phyloP scores from a whole-genome alignment of 306 rosid species.

The Ceratonia siliqua region DNA sequence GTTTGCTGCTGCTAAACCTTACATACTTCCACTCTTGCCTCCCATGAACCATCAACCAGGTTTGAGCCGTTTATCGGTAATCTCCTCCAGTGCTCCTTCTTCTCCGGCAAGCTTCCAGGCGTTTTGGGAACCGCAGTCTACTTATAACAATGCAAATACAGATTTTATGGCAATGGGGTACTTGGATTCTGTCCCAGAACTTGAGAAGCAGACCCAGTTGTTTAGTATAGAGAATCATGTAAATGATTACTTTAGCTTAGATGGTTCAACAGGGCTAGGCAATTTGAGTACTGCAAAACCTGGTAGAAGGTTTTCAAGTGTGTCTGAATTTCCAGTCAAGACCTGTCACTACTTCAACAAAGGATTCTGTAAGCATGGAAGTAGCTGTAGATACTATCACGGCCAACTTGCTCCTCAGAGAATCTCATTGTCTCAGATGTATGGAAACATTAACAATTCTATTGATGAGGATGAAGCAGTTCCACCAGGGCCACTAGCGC shows the following conservation, averaged over 20 bases:
- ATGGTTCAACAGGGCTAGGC: constrained; percentile 30
- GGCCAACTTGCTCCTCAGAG: constrained; percentile 48
- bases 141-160: constrained; percentile 24
- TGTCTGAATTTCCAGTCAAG: constrained; percentile 54
- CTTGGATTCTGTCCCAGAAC: constrained; percentile 48
- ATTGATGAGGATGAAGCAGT: constrained; percentile 57
- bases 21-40: constrained; percentile 36
- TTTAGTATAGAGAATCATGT: constrained; percentile 51
- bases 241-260: constrained; percentile 45
- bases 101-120: constrained; percentile 38
- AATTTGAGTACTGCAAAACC: constrained; percentile 33
- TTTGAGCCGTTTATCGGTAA: constrained; percentile 32
- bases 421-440: constrained; percentile 42
- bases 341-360: constrained; percentile 71
- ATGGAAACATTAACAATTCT: constrained; percentile 50
- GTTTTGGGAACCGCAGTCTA: constrained; percentile 47
- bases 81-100: constrained; percentile 36
- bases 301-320: constrained; percentile 40
- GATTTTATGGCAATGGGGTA: constrained; percentile 39
- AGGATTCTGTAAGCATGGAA: constrained; percentile 88
- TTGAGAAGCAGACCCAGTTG: constrained; percentile 44
- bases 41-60: constrained; percentile 36
- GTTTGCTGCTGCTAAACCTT: constrained; percentile 28
- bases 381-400: constrained; percentile 64
- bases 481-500: constrained; percentile 58